Base-by-base conservation (phyloP, 2,329 filamentous ascomycete genomes). In the Epichloe coenophiala region DNA sequence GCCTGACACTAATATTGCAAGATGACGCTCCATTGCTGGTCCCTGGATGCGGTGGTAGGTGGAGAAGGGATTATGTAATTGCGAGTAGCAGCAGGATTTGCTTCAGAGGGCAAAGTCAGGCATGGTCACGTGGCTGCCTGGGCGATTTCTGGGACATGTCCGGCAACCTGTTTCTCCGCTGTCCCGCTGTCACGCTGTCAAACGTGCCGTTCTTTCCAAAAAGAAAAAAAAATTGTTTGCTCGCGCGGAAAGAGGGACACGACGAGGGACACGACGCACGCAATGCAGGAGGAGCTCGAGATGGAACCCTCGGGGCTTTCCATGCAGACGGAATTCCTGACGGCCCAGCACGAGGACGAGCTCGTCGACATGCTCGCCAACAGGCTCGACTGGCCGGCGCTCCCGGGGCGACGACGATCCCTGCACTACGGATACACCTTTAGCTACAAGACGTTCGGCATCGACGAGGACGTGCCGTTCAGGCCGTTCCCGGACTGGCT, bases 391-490 rank as follows among this genome's bases (percentile, higher is more conserved):
- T 53, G 52, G 52, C 52, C 17, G 17, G 19, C 37, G 3, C 43
- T 49, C 7, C 52, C 52, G 13, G 52, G 52, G 15, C 49, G 52
- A 23, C 49, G 52, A 23, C 49, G 52, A 3, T 53, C 52, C 19
- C 49, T 53, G 15, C 76, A 79, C 58, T 79, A 73, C 55, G 76
- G 76, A 48, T 76, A 77, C 58, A 76, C 73, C 0, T 79, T 79
- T 57, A 73, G 75, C 65, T 79, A 79, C 59, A 77, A 76, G 57
- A 78, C 76, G 1, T 79, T 79, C 53, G 73, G 72, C 1, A 69
- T 78, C 23, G 78, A 56, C 64, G 68, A 0, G 63, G 46, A 51
- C 11, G 70, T 8, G 0, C 73, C 74, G 0, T 77, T 71, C 57
- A 71, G 67, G 43, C 65, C 70, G 0, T 78, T 78, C 23, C 76